Conservation (phyloP, 225 moss, liverwort and hornwort species). For the Marchantia paleacea region DNA sequence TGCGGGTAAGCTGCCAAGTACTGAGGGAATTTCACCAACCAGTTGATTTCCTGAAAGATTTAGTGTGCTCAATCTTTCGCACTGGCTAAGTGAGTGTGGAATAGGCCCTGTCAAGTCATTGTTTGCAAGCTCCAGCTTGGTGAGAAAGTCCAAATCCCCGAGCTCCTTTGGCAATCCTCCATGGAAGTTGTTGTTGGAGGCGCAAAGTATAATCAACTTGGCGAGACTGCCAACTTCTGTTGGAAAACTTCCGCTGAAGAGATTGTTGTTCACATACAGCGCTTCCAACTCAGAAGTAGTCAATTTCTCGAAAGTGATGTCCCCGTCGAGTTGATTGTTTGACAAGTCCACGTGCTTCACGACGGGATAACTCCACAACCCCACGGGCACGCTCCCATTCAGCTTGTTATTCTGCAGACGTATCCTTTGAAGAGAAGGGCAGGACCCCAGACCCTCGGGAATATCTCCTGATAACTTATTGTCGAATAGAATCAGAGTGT, state of each 20-base stretch:
- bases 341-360: constrained; percentile 51
- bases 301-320: constrained; percentile 41
- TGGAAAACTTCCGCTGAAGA: constrained; percentile 56
- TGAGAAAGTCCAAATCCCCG: constrained; percentile 26
- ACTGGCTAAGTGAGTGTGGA: constrained; percentile 28
- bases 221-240: constrained; percentile 45
- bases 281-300: constrained; percentile 41
- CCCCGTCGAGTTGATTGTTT: constrained; percentile 60
- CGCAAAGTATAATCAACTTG: constrained; percentile 50
- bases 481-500: constrained; percentile 59
- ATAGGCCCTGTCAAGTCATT: constrained; percentile 36
- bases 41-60: constrained; percentile 42
- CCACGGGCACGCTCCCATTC: constrained; percentile 50
- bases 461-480: constrained; percentile 65
- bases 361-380: constrained; percentile 53
- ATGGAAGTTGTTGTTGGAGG: constrained; percentile 34
- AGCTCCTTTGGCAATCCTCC: constrained; percentile 31
- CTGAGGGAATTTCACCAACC: constrained; percentile 32
- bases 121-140: constrained; percentile 31
- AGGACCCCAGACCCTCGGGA: constrained; percentile 59
- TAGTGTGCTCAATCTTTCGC: constrained; percentile 28
- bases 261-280: constrained; percentile 59
- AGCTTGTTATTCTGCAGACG: constrained; percentile 60
- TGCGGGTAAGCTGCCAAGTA: constrained; percentile 31
- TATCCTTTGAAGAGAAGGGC: constrained; percentile 54